phyloP scores from a whole-genome alignment of 345 rosid genomes.

The Punica granatum region DNA sequence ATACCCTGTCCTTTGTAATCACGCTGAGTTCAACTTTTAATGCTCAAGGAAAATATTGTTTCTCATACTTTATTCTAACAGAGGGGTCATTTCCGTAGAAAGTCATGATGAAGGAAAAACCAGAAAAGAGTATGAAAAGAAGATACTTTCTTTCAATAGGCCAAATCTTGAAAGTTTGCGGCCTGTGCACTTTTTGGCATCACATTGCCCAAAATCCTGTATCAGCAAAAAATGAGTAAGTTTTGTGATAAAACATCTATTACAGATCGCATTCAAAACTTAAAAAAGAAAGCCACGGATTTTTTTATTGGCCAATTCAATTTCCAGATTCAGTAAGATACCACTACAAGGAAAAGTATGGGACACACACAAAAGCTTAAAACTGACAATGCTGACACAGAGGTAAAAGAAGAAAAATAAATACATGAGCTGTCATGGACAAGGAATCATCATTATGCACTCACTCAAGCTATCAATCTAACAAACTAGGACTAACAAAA shows the following conservation, averaged over 20 bases:
- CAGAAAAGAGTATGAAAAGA: slow-evolving; percentile 1
- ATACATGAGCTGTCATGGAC: neutral
- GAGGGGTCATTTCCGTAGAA: neutral
- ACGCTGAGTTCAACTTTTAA: neutral
- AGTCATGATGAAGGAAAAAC: slow-evolving; percentile 2
- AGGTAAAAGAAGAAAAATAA: neutral
- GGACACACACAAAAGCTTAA: neutral
- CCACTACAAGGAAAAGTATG: neutral
- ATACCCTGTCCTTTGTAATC: too few relatives aligned
- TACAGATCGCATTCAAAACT: neutral
- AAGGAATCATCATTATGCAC: neutral
- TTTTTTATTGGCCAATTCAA: neutral
- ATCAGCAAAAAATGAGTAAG: neutral
- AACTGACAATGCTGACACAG: neutral
- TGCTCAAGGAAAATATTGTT: neutral
- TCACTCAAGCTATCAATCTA: neutral
- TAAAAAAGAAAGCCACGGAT: neutral
- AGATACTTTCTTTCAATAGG: slow-evolving; percentile 82
- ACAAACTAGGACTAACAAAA: neutral
- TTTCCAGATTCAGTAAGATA: neutral
- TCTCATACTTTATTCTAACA: neutral
- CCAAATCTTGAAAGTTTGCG: slow-evolving; percentile 88
- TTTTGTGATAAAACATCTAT: neutral
- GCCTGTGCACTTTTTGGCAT: slow-evolving; percentile 93
- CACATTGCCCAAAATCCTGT: slow-evolving; percentile 96